Conservation (phyloP, 257 asterid species). For the Eustoma russellianum region DNA sequence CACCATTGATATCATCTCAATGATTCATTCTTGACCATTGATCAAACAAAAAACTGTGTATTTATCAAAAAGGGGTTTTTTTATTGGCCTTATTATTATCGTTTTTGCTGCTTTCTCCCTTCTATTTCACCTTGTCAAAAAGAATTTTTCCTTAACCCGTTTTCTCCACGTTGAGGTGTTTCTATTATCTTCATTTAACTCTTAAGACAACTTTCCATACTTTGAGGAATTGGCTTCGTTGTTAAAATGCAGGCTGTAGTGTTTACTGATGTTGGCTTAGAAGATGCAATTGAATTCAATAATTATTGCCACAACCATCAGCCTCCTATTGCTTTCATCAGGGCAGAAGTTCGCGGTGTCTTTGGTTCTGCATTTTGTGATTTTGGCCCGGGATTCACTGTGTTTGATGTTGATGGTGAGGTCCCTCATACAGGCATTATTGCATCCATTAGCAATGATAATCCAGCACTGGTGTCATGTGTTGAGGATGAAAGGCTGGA, state of each 20-base stretch:
- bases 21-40: too few species aligned
- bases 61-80: too few species aligned
- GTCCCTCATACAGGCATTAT: slow-evolving; percentile 92
- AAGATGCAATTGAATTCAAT: slow-evolving; percentile 56
- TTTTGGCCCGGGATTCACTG: slow-evolving; percentile 88
- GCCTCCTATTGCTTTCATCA: slow-evolving; percentile 85
- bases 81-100: too few species aligned
- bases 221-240: neutral
- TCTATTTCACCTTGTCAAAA: too few species aligned
- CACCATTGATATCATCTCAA: too few species aligned
- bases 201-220: too few species aligned
- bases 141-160: too few species aligned
- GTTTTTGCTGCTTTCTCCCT: too few species aligned
- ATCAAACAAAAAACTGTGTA: too few species aligned
- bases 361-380: slow-evolving; percentile 82
- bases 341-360: slow-evolving; percentile 84
- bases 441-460: slow-evolving; percentile 80
- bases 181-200: neutral
- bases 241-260: slow-evolving; percentile 68
- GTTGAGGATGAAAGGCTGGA: slow-evolving; percentile 97
- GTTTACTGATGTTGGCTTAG: slow-evolving; percentile 53
- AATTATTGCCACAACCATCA: slow-evolving; percentile 82
- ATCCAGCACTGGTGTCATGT: slow-evolving; percentile 74
- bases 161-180: too few species aligned
- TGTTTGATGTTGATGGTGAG: slow-evolving; percentile 84